These are phyloP conservation scores for Aegilops umbellulata DNA, from an alignment of 176 grass and related monocot genomes.

Conservation along the genomic window DNA sequence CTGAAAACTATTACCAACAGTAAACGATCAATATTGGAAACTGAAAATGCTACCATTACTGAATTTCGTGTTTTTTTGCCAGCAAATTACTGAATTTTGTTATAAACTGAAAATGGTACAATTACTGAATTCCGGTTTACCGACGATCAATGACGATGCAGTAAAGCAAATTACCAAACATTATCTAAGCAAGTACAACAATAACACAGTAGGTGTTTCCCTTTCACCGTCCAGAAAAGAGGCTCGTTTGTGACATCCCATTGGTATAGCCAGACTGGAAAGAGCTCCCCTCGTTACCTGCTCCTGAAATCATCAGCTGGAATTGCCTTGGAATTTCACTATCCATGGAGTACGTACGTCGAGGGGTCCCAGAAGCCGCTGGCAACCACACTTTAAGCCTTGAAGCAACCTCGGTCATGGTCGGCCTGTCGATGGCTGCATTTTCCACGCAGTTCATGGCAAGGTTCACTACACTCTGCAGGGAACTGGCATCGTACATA, in stretches of 20 bases:
- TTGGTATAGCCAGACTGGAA: not conserved
- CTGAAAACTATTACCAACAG: too few species aligned
- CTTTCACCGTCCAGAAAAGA: not conserved
- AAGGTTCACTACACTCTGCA: not conserved
- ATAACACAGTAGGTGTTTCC: not conserved
- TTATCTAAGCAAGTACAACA: not conserved
- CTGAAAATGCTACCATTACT: too few species aligned
- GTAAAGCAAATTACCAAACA: not conserved
- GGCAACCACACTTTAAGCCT: conserved; percentile 14
- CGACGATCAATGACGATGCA: not conserved
- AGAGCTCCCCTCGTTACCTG: not conserved
- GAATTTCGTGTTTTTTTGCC: too few species aligned
- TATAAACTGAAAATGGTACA: too few species aligned
- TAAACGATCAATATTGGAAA: too few species aligned
- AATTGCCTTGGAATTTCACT: not conserved
- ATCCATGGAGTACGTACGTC: too few species aligned
- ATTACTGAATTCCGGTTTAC: not conserved
- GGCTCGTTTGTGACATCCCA: not conserved
- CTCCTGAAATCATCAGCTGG: not conserved
- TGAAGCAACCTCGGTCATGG: conserved; percentile 18
- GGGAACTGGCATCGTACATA: not conserved
- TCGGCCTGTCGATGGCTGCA: not conserved
- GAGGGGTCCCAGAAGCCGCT: too few species aligned
- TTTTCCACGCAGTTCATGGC: conserved; percentile 13
- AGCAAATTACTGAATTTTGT: too few species aligned